These are phyloP conservation scores for Apiospora phragmitis DNA, from an alignment of 2,329 filamentous ascomycete species.

Conservation along the genomic window DNA sequence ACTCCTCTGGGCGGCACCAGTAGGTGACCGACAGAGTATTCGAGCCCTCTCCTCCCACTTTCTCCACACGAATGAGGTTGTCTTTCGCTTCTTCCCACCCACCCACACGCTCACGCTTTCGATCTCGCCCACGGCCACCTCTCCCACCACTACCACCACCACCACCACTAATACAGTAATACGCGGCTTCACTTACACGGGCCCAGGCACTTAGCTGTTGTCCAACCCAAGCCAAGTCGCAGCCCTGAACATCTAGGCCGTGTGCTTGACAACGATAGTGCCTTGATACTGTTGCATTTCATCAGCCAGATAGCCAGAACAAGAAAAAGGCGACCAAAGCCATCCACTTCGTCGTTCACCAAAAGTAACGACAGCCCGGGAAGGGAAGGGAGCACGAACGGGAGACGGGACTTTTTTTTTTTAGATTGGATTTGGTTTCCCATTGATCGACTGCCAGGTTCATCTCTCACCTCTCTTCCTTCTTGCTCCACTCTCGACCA, in stretches of 20 bases:
- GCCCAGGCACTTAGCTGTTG: background rate
- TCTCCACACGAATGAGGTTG: background rate
- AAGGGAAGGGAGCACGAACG: background rate
- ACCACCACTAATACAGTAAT: background rate
- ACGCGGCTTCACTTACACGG: background rate
- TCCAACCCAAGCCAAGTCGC: background rate
- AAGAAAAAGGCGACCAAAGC: background rate
- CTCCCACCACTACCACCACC: background rate
- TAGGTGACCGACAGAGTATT: background rate
- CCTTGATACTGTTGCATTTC: background rate
- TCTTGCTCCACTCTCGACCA: background rate
- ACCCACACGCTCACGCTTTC: background rate
- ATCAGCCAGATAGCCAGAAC: background rate
- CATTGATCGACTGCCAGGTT: conserved; percentile 8
- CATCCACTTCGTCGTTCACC: background rate
- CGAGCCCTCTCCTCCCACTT: background rate
- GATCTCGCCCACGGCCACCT: background rate
- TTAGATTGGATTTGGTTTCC: conserved; percentile 7
- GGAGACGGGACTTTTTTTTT: background rate
- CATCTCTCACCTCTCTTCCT: background rate
- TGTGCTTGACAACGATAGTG: background rate
- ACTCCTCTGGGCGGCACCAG: background rate
- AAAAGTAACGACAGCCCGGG: background rate
- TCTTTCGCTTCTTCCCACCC: background rate
- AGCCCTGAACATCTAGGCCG: background rate